Conservation (phyloP, 495 filamentous ascomycete genomes). For the Annulohypoxylon stygium region DNA sequence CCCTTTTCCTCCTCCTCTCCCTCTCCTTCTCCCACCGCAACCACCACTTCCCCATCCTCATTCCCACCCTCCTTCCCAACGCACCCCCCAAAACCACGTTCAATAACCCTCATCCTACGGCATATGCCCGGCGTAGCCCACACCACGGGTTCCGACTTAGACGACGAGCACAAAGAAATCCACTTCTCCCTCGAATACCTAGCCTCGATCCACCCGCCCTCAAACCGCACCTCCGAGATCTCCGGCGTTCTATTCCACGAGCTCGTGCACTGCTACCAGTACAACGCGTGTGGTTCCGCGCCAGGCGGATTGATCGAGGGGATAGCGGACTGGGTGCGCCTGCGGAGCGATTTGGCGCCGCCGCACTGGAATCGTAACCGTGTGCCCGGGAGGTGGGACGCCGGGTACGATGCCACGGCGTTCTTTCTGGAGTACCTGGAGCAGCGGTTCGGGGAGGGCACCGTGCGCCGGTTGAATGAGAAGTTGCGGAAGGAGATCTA, state of each 20-base stretch:
- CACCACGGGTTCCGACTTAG: conserved; percentile 84
- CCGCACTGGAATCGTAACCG: conserved; percentile 82
- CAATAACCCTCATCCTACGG: conserved; percentile 88
- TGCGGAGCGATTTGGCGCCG: conserved; percentile 78
- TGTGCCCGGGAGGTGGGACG: conserved; percentile 79
- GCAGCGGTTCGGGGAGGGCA: conserved; percentile 73
- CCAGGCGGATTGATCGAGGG: conserved; percentile 92
- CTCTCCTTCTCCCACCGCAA: conserved; percentile 59
- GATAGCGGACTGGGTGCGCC: conserved; percentile 91
- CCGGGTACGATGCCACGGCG: conserved; percentile 91
- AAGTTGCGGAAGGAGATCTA: conserved; percentile 70
- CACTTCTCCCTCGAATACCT: conserved; percentile 88
- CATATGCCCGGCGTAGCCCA: conserved; percentile 88
- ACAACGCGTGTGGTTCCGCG: conserved; percentile 71
- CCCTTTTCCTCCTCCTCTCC: conserved; percentile 63
- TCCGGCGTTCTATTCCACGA: conserved; percentile 89
- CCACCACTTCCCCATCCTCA: conserved; percentile 58
- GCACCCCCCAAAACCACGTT: conserved; percentile 68
- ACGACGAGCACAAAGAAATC: conserved; percentile 94
- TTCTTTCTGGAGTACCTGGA: conserved; percentile 89
- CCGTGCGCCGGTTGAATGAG: conserved; percentile 81
- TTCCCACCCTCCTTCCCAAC: conserved; percentile 71
- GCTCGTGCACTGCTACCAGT: conserved; percentile 96
- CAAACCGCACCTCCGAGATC: conserved; percentile 71
- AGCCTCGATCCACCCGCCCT: conserved; percentile 52